Evolutionary conservation across 2,329 filamentous ascomycete species (phyloP), one percentile per base, ranked within the genome.

Genomic region (Aspergillus persii): DNA sequence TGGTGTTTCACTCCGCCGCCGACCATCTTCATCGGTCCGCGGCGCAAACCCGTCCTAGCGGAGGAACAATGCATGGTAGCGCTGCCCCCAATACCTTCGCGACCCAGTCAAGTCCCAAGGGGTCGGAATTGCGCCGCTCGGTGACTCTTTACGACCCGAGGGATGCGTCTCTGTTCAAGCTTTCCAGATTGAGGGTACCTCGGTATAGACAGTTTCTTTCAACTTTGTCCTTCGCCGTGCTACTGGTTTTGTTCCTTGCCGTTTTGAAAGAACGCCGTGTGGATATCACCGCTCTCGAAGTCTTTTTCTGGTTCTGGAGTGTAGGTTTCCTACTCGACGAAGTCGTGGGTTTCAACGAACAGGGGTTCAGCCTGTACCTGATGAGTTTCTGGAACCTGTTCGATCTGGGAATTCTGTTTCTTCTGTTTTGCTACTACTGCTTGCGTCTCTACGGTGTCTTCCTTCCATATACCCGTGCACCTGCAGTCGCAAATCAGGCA

Each of bases 301-400:
- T 97, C 15, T 74, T 96, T 11, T 97, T 98, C 76, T 98, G 94
- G 94, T 91, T 97, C 74, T 98, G 94, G 93, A 96, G 92, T 71
- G 91, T 92, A 29, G 94, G 94, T 0, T 97, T 96, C 75, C 96
- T 97, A 92, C 85, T 97, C 33, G 94, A 97, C 69, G 94, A 97
- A 76, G 84, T 98, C 26, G 92, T 97, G 18, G 93, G 93, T 9
- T 97, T 97, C 81, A 96, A 93, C 66, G 94, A 98, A 74, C 92
- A 97, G 76, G 94, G 94, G 2, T 97, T 97, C 73, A 93, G 92
- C 41, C 84, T 98, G 31, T 98, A 97, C 77, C 91, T 97, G 69
- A 94, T 97, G 87, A 96, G 92, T 73, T 95, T 97, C 74, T 97
- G 94, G 94, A 97, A 97, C 74, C 86, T 93, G 41, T 96, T 97